Percentiles rank a stretch among this genome's conserved stretches.
phyloP scores from a whole-genome alignment of 2,329 filamentous ascomycete species.

The Pseudogymnoascus sp. region DNA sequence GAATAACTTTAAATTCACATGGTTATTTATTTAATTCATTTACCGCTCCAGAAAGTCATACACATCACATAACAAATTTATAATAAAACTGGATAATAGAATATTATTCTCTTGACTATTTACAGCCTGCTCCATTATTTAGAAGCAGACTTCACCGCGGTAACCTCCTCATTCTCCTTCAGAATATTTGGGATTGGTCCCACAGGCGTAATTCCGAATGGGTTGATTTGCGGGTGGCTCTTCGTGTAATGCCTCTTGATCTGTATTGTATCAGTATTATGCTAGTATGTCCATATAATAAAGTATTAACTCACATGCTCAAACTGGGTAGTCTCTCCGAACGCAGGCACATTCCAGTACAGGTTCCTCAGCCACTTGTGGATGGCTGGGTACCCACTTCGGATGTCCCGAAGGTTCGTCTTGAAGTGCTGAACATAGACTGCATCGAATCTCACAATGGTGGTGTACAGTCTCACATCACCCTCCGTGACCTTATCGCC shows the following conservation, averaged over 20 bases:
- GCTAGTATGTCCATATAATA: neutral
- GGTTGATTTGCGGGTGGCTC: constrained; percentile 60
- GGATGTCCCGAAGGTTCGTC: constrained; percentile 44
- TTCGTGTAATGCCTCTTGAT: constrained; percentile 93
- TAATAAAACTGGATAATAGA: neutral
- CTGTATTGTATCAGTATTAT: constrained; percentile 24
- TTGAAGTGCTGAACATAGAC: constrained; percentile 59
- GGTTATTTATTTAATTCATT: too few relatives aligned
- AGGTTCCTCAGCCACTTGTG: constrained; percentile 58
- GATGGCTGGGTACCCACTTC: constrained; percentile 47
- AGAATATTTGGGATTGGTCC: constrained; percentile 79
- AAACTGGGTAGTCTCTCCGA: constrained; percentile 31
- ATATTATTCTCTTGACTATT: neutral
- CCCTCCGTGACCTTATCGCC: constrained; percentile 70
- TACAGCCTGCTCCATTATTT: neutral
- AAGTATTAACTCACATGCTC: constrained; percentile 30
- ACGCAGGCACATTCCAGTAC: constrained; percentile 61
- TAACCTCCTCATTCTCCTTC: constrained; percentile 67
- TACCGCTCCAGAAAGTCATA: too few relatives aligned
- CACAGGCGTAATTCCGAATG: constrained; percentile 66
- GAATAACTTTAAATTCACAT: too few relatives aligned
- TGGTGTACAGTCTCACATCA: constrained; percentile 64
- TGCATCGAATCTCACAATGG: constrained; percentile 57
- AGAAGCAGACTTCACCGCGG: constrained; percentile 36
- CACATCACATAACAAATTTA: neutral